Conservation (phyloP, 441 rosid species). For the Bocquillonia castaneifolia region DNA sequence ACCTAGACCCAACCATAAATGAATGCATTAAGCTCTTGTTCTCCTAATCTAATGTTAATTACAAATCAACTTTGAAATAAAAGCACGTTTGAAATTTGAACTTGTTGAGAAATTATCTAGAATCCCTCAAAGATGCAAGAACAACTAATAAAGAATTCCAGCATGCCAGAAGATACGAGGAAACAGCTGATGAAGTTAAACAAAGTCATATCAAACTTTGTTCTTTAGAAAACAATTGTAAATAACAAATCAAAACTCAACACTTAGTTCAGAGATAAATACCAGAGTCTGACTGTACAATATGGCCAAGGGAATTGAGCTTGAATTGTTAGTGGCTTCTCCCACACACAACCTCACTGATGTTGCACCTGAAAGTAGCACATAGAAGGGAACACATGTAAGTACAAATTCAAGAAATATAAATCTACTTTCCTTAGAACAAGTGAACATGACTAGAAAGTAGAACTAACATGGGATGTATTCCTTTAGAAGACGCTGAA, state of each 20-base stretch:
- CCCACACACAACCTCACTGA: slow-evolving; percentile 68
- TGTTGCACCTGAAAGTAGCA: slow-evolving; percentile 48
- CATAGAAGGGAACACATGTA: slow-evolving; percentile 15
- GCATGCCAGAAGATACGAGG: not conserved
- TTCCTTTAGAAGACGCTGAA: not conserved
- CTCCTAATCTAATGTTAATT: not conserved
- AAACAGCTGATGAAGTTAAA: not conserved
- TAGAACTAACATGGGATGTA: not conserved
- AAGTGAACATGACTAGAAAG: not conserved
- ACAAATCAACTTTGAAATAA: not conserved
- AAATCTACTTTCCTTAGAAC: not conserved
- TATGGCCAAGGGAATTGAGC: slow-evolving; percentile 60
- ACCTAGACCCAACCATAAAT: not conserved
- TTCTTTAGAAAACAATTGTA: not conserved
- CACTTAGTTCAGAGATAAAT: slow-evolving; percentile 26
- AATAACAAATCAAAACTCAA: not conserved
- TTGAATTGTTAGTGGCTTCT: slow-evolving; percentile 40
- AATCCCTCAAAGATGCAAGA: not conserved
- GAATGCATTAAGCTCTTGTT: not conserved
- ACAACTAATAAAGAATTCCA: not conserved
- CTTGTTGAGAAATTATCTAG: not conserved
- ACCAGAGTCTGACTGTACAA: slow-evolving; percentile 52
- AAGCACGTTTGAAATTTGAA: not conserved
- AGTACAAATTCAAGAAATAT: no score
- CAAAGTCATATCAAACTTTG: not conserved